phyloP scores from a whole-genome alignment of 495 filamentous ascomycete species.

The Lentithecium fluviatile region DNA sequence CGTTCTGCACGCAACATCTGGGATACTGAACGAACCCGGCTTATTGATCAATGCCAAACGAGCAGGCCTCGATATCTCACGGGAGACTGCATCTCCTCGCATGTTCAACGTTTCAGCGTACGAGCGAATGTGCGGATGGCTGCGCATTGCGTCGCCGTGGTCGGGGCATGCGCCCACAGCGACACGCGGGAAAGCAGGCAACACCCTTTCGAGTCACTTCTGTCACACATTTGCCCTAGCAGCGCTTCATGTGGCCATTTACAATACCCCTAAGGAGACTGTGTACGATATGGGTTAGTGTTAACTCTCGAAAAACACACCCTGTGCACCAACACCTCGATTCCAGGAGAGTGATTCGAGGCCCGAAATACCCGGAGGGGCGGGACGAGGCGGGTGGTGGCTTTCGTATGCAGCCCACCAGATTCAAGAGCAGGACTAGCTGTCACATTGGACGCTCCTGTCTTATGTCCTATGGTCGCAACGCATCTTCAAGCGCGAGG shows the following conservation, averaged over 20 bases:
- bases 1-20: neutral
- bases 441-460: neutral
- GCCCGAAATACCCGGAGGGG: too few species aligned
- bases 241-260: constrained; percentile 11
- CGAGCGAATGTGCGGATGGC: constrained; percentile 14
- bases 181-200: constrained; percentile 23
- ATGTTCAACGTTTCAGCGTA: constrained; percentile 23
- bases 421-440: too few species aligned
- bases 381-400: too few species aligned
- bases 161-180: constrained; percentile 25
- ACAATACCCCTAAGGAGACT: constrained; percentile 2
- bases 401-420: too few species aligned
- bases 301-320: neutral
- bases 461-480: constrained; percentile 30
- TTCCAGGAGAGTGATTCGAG: constrained; percentile 17
- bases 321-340: neutral
- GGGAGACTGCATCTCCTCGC: neutral
- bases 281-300: neutral
- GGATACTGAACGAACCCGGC: neutral
- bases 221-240: constrained; percentile 15
- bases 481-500: constrained; percentile 23
- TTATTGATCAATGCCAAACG: too few species aligned
- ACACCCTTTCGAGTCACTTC: constrained; percentile 7
- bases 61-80: neutral
- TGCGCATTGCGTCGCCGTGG: constrained; percentile 20